Conservation (phyloP, 2,329 filamentous ascomycete genomes). For the Ophiostoma australiae region DNA sequence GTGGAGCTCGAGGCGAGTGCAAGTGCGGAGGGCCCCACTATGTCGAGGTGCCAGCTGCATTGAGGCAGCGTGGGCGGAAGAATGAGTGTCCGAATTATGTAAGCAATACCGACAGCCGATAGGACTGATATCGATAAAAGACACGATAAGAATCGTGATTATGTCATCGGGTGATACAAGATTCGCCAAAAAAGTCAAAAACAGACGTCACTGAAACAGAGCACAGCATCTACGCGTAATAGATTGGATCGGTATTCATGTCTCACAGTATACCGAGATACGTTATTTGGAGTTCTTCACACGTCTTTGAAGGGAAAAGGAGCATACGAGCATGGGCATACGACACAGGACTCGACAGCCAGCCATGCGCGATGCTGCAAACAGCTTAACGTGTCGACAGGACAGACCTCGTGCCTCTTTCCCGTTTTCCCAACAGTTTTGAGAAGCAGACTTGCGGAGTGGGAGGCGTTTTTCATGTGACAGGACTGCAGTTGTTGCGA, state of each 20-base stretch:
- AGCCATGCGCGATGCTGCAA: background rate
- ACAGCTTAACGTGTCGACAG: background rate
- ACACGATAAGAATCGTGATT: background rate
- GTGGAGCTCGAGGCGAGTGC: background rate
- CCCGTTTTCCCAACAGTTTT: background rate
- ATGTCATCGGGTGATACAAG: background rate
- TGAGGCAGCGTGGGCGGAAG: background rate
- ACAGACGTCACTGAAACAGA: slow-evolving; percentile 14
- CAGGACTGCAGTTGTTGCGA: no score
- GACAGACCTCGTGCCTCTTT: background rate
- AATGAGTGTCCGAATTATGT: background rate
- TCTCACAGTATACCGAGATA: background rate
- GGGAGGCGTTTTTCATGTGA: background rate
- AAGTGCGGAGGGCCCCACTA: slow-evolving; percentile 12
- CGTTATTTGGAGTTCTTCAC: background rate
- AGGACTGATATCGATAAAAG: background rate
- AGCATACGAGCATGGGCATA: slow-evolving; percentile 5
- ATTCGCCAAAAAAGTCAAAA: background rate
- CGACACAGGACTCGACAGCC: background rate
- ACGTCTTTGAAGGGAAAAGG: background rate
- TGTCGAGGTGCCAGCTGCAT: background rate
- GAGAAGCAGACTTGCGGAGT: background rate
- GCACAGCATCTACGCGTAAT: background rate
- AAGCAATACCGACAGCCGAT: background rate
- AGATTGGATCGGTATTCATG: slow-evolving; percentile 3